phyloP scores from a whole-genome alignment of 2,329 filamentous ascomycete genomes.

The Trichoderma sp. region DNA sequence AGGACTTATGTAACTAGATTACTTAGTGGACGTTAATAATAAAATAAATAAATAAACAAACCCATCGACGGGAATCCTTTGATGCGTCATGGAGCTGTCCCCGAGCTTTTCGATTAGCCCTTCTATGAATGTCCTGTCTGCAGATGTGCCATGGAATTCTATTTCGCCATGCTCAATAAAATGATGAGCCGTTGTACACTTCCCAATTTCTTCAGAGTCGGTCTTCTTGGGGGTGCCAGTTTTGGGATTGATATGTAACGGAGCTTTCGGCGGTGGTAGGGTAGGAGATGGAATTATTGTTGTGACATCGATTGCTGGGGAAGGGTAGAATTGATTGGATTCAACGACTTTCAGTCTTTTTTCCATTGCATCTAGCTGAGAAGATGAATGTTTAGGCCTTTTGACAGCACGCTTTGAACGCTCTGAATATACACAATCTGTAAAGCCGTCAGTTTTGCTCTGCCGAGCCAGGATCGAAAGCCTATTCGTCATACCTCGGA shows the following conservation, averaged over 20 bases:
- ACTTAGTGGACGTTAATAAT: no score
- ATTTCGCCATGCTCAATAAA: neutral
- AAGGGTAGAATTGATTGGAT: neutral
- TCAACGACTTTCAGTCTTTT: neutral
- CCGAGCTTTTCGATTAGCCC: neutral
- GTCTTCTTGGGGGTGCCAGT: neutral
- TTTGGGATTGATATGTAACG: neutral
- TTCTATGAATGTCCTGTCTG: slow-evolving; percentile 2
- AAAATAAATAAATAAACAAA: no score
- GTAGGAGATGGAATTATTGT: neutral
- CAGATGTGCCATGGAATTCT: neutral
- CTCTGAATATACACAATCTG: neutral
- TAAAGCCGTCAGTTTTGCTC: neutral
- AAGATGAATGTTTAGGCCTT: neutral
- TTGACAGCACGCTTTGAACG: neutral
- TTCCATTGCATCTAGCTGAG: neutral
- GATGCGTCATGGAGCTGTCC: neutral
- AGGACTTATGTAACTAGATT: no score
- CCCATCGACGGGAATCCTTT: neutral
- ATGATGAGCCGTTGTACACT: neutral
- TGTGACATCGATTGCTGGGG: neutral
- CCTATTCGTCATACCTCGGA: neutral
- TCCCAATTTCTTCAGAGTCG: neutral
- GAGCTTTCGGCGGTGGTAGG: neutral
- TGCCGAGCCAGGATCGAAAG: neutral